Evolutionary conservation across 169 alveolate species (phyloP).

Genomic region (Plasmodium relictum): DNA sequence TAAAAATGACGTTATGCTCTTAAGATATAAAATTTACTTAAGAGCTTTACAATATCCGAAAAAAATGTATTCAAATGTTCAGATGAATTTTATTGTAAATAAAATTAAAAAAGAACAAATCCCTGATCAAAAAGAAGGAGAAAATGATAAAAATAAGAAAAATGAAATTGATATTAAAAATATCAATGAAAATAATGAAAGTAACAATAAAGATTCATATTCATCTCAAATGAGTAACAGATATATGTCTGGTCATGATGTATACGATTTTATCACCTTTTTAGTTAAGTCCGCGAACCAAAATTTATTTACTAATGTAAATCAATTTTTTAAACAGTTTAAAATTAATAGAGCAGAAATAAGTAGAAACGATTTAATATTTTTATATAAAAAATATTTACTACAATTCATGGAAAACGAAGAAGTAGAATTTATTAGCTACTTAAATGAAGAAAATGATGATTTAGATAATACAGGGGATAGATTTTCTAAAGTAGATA

Average conservation of each 20-base stretch:
- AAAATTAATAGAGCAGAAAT: conserved; percentile 77
- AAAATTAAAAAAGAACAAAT: conserved; percentile 31
- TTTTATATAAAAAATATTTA: conserved; percentile 70
- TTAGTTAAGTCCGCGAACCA: conserved; percentile 74
- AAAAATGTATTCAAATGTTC: conserved; percentile 69
- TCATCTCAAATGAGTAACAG: conserved; percentile 9
- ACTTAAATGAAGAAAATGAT: conserved; percentile 69
- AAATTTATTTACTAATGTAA: conserved; percentile 73
- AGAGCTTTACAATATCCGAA: conserved; percentile 65
- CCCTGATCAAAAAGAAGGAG: background rate
- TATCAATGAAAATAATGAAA: background rate
- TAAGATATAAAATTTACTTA: conserved; percentile 64
- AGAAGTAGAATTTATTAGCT: conserved; percentile 73
- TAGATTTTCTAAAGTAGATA: background rate
- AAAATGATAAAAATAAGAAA: background rate
- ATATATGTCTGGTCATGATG: conserved; percentile 78
- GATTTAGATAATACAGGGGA: conserved; percentile 12
- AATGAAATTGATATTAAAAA: background rate
- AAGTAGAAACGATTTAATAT: conserved; percentile 76
- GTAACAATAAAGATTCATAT: background rate
- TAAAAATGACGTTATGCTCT: conserved; percentile 49
- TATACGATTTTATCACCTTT: conserved; percentile 73
- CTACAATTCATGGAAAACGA: conserved; percentile 78
- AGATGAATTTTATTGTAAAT: conserved; percentile 29
- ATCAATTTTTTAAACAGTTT: conserved; percentile 74